Evolutionary conservation across 345 rosid genomes (phyloP), one percentile per base, ranked within the genome.

Genomic region (Mercurialis annua): DNA sequence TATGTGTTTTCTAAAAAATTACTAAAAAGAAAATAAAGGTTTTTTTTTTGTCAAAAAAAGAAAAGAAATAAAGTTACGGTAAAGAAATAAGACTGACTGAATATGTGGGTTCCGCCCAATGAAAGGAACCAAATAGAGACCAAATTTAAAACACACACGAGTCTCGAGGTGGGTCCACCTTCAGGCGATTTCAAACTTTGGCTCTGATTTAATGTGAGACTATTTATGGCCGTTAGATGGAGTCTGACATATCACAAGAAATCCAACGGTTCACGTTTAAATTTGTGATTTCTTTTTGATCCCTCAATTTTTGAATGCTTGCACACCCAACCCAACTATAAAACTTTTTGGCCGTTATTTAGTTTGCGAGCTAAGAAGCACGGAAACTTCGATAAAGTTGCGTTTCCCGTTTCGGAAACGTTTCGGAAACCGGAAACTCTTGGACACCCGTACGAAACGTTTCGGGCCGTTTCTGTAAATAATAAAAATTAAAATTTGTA

Each of bases 241-340:
- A 10, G 14, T 0, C 8, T 24, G 10, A 4, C 23, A 51, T 50
- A 57, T 68, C 74, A 65, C 77, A 60, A 71, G 63, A 65, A 67
- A 77, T 80, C 77, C 79, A 65, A 74, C 81, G 33, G 77, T 68
- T 12, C 59, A 52, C 49, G 74, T 76, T 73, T 68, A 34, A 77
- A 70, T 38, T 62, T 47, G 43, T 7, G 59, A 42, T 16, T 56
- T 51, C 68, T 66, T 53, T 38, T 50, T 36, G 20, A 29, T 26
- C n/a, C 30, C 4, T 47, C 51, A 27, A 8, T 12, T 47, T 78
- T 78, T 65, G 66, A 75, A 57, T 67, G 31, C 61, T 16, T 15
- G 17, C 40, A 2, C 30, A n/a, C 23, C n/a, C 17, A 14, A 50
- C 21, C 23, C 54, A 16, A n/a, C 2, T 17, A 18, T 18, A n/a